Percentiles rank a stretch among this genome's conserved stretches.
phyloP scores from a whole-genome alignment of 768 basidiomycete species.

The Butyriboletus loyo region DNA sequence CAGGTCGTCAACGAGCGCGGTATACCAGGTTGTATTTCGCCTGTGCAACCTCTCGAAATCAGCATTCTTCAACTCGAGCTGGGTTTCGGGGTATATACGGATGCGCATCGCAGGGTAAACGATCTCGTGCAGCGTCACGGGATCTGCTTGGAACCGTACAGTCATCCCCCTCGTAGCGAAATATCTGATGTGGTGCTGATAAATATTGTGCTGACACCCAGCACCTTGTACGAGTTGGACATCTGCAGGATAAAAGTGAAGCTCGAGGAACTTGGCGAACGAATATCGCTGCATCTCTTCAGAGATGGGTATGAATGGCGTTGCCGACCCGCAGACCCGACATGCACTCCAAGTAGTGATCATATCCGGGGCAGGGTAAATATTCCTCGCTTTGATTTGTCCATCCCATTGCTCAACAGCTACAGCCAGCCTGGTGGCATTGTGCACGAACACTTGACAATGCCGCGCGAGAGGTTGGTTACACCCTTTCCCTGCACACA shows the following conservation, averaged over 20 bases:
- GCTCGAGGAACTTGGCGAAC: constrained; percentile 93
- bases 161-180: constrained; percentile 84
- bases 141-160: constrained; percentile 84
- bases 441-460: constrained; percentile 89
- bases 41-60: constrained; percentile 78
- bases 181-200: constrained; percentile 88
- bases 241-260: constrained; percentile 91
- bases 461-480: constrained; percentile 78
- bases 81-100: constrained; percentile 80
- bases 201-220: constrained; percentile 92
- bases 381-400: constrained; percentile 58
- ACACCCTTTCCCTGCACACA: constrained; percentile 84
- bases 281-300: constrained; percentile 93
- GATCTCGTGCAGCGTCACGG: constrained; percentile 79
- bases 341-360: constrained; percentile 94
- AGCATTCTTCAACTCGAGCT: constrained; percentile 86
- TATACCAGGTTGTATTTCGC: constrained; percentile 74
- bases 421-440: constrained; percentile 76
- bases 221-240: constrained; percentile 83
- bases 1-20: constrained; percentile 69
- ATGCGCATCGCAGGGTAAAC: constrained; percentile 87
- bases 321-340: constrained; percentile 70
- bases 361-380: constrained; percentile 62
- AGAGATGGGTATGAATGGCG: constrained; percentile 85
- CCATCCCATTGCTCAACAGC: constrained; percentile 89